These are phyloP conservation scores for Picea sitchensis DNA, from an alignment of 75 land plant species.

Conservation along the genomic window DNA sequence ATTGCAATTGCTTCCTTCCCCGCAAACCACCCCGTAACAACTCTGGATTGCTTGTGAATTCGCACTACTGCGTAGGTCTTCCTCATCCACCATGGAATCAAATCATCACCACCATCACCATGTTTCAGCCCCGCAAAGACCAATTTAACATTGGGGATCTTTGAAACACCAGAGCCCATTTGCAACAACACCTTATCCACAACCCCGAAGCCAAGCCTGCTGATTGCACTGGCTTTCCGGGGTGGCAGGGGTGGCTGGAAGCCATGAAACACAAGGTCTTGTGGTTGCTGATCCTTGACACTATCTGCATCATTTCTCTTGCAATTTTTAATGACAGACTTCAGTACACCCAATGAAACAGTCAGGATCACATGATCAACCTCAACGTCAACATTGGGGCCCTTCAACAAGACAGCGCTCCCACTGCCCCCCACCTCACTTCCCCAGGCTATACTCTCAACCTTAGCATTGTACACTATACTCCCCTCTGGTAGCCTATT, in stretches of 20 bases:
- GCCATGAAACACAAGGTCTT: background rate
- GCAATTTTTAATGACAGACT: conserved; percentile 8
- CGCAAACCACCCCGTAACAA: conserved; percentile 21
- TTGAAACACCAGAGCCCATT: conserved; percentile 8
- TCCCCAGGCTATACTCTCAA: conserved; percentile 19
- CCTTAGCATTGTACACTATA: conserved; percentile 21
- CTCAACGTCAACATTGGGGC: conserved; percentile 2
- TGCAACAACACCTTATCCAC: conserved; percentile 27
- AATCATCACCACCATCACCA: background rate
- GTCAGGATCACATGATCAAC: conserved; percentile 35
- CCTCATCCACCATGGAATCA: conserved; percentile 26
- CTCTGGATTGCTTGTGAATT: conserved; percentile 15
- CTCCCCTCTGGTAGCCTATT: conserved; percentile 15
- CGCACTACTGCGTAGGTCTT: conserved; percentile 23
- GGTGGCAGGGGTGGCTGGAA: conserved; percentile 28
- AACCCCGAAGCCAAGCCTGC: conserved; percentile 35
- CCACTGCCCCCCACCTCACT: background rate
- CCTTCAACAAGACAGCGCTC: background rate
- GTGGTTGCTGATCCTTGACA: background rate
- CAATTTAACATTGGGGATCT: conserved; percentile 11
- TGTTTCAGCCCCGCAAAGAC: conserved; percentile 4
- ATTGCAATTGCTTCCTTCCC: conserved; percentile 30
- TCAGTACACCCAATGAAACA: conserved; percentile 32
- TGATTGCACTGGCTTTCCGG: conserved; percentile 22
- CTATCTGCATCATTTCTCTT: conserved; percentile 8